phyloP scores from a whole-genome alignment of 2,329 filamentous ascomycete genomes.

The Phyllosticta paracitricarpa region DNA sequence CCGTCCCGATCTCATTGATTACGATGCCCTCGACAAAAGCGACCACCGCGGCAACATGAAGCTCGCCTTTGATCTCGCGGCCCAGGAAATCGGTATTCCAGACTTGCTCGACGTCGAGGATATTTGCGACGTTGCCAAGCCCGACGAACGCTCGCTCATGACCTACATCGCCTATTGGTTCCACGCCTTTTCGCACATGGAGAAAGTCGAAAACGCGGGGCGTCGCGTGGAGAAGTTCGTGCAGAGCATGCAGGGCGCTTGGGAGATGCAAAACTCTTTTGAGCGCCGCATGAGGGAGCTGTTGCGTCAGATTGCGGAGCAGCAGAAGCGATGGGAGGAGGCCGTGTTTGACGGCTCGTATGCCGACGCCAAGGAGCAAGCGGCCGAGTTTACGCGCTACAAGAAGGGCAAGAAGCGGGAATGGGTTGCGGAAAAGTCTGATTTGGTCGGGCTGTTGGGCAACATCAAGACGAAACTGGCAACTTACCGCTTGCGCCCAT shows the following conservation, averaged over 20 bases:
- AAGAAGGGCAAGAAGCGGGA: conserved; percentile 83
- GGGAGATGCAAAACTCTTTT: conserved; percentile 98
- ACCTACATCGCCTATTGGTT: conserved; percentile 99
- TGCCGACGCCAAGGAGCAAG: conserved; percentile 80
- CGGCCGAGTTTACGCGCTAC: conserved; percentile 71
- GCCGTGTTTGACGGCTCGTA: conserved; percentile 88
- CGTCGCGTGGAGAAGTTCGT: conserved; percentile 97
- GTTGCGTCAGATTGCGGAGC: conserved; percentile 61
- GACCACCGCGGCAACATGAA: conserved; percentile 98
- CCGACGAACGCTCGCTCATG: conserved; percentile 94
- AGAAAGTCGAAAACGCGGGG: conserved; percentile 95
- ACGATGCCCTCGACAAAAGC: conserved; percentile 83
- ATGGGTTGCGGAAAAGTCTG: conserved; percentile 97
- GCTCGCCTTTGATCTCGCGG: conserved; percentile 90
- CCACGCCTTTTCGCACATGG: conserved; percentile 98
- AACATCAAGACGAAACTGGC: conserved; percentile 99
- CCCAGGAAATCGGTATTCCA: conserved; percentile 93
- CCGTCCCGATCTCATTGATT: conserved; percentile 93
- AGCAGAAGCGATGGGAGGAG: conserved; percentile 66
- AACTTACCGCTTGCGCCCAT: conserved; percentile 83
- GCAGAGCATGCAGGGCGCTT: conserved; percentile 96
- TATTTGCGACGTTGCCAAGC: conserved; percentile 91
- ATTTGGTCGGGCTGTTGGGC: conserved; percentile 81
- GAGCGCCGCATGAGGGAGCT: conserved; percentile 83
- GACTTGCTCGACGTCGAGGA: conserved; percentile 94